Evolutionary conservation across 1,284 basidiomycete species (phyloP), one percentile per base, ranked within the genome.

Genomic region (Trichosporon sp.): DNA sequence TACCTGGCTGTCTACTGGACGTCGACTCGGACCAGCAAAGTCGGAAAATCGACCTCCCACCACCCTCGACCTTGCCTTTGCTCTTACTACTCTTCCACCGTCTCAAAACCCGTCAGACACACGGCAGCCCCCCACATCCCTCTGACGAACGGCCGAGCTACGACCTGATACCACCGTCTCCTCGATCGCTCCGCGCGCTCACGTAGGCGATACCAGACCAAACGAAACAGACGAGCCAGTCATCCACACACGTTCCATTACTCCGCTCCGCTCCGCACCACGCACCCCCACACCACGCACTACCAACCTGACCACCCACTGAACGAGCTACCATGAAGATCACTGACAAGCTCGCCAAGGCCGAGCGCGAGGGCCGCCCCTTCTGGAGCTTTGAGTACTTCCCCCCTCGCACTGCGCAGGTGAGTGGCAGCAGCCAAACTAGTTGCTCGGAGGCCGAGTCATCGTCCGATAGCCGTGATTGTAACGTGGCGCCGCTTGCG

Each of bases 311-410:
- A 31, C 31, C 32, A 67, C 68, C 32, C 35, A 14, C 51, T 37
- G 21, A 12, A 64, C 59, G 73, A 75, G 51, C 54, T 72, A 75
- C 51, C 61, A 95, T 96, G 93, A 95, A 91, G 88, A 92, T 96
- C 83, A 93, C 90, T 76, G 89, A 93, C 84, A 96, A 94, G 86
- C 92, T 96, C 67, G 88, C 91, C 76, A 89, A 92, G 83, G 92
- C 92, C 67, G 85, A 88, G 70, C 90, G 91, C 82, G 91, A 95
- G 78, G 90, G 91, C 75, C 90, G 92, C 77, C 85, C 93, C 74
- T 94, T 93, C 90, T 96, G 94, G 94, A 94, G 92, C 67, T 98
- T 98, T 81, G 95, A 98, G 83, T 98, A 95, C 86, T 98, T 98
- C 78, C 95, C 95, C 70, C 95, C 95, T 37, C 88, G 95, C 75